Percentiles rank a stretch among this genome's conserved stretches.
Evolutionary conservation across 176 grass and related monocot genomes (phyloP).

Genomic region (Eragrostis curvula): DNA sequence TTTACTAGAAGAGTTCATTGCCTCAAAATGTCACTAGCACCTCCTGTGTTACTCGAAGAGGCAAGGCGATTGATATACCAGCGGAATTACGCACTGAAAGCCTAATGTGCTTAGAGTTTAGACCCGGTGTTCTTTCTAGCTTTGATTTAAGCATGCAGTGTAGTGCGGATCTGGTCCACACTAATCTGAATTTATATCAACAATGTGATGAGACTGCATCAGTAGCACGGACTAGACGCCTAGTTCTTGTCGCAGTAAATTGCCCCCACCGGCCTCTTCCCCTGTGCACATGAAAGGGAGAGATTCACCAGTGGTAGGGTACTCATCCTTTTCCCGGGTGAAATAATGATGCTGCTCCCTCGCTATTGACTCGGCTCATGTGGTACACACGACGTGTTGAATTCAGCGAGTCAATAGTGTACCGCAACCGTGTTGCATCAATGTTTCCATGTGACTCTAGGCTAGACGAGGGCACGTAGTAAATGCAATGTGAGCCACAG

Average conservation of each 20-base stretch:
- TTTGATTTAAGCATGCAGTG: not conserved
- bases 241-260: conserved; percentile 38
- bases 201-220: not conserved
- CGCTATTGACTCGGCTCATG: conserved; percentile 15
- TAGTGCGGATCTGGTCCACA: conserved; percentile 16
- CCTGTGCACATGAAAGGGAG: conserved; percentile 15
- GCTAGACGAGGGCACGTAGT: not conserved
- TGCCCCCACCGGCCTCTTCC: conserved; percentile 29
- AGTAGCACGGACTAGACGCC: not conserved
- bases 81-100: conserved; percentile 21
- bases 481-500: not conserved
- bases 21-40: conserved; percentile 2
- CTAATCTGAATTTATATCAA: conserved; percentile 14
- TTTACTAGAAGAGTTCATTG: not conserved
- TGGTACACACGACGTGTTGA: conserved; percentile 38
- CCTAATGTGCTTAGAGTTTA: conserved; percentile 20
- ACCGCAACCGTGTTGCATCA: conserved; percentile 34
- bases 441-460: conserved; percentile 55
- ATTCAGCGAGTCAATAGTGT: conserved; percentile 25
- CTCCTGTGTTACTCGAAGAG: conserved; percentile 21
- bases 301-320: not conserved
- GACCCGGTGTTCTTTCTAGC: not conserved
- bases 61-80: conserved; percentile 4
- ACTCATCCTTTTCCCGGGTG: conserved; percentile 10
- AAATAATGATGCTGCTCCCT: conserved; percentile 14